A percentile compares a stretch with the other conserved stretches of the same genome.
These are phyloP conservation scores for Kondoa subrosea DNA, from an alignment of 768 basidiomycete genomes.

Conservation along the genomic window DNA sequence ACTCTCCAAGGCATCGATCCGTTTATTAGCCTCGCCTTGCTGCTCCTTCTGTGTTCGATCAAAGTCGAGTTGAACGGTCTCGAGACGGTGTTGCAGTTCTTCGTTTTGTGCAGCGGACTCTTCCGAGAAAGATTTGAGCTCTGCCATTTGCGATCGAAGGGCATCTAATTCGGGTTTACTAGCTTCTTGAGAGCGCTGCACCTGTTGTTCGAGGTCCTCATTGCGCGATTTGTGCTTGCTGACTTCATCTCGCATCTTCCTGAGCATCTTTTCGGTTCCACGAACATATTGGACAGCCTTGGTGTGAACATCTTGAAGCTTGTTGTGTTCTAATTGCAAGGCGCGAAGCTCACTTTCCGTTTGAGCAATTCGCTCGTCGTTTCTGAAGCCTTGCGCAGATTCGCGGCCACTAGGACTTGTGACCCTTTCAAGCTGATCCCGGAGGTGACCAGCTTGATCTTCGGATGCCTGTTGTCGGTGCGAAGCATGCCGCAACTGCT, in stretches of 20 bases:
- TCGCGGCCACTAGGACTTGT: neutral
- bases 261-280: conserved; percentile 95
- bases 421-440: conserved; percentile 20
- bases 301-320: conserved; percentile 89
- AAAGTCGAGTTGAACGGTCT: conserved; percentile 57
- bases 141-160: conserved; percentile 19
- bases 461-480: conserved; percentile 5
- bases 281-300: conserved; percentile 95
- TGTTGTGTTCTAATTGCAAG: conserved; percentile 34
- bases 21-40: conserved; percentile 56
- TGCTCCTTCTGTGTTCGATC: conserved; percentile 53
- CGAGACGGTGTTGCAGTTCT: conserved; percentile 49
- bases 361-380: conserved; percentile 9
- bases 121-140: conserved; percentile 15
- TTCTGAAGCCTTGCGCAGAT: neutral
- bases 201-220: conserved; percentile 60
- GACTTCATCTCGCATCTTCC: conserved; percentile 86
- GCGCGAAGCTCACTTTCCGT: conserved; percentile 45
- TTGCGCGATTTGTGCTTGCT: conserved; percentile 75
- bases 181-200: conserved; percentile 40
- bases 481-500: conserved; percentile 3
- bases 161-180: conserved; percentile 21
- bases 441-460: conserved; percentile 14
- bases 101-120: conserved; percentile 14
- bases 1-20: conserved; percentile 61